Conservation (phyloP, 1,284 basidiomycete genomes). For the Dichomitus squalens region DNA sequence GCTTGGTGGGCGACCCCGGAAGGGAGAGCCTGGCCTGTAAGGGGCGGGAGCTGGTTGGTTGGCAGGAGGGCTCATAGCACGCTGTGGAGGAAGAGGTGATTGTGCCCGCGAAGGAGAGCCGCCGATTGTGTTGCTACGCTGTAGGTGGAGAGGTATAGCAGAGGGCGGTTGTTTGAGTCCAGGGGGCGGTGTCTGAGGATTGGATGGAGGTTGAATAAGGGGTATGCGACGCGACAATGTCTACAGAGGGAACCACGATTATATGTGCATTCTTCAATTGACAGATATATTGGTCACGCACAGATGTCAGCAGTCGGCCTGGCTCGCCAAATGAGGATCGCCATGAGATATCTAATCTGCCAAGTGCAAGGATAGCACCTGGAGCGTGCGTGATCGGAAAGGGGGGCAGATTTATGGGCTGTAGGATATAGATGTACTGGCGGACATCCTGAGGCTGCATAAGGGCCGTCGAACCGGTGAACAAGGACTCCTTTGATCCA, state of each 20-base stretch:
- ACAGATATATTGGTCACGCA: constrained; percentile 24
- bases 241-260: constrained; percentile 29
- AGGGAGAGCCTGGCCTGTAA: constrained; percentile 59
- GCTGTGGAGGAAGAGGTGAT: constrained; percentile 45
- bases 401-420: constrained; percentile 48
- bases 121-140: constrained; percentile 47
- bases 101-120: constrained; percentile 52
- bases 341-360: constrained; percentile 84
- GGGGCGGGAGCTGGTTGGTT: constrained; percentile 39
- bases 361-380: constrained; percentile 75
- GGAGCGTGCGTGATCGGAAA: constrained; percentile 58
- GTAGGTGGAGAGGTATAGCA: constrained; percentile 72
- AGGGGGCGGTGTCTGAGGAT: constrained; percentile 28
- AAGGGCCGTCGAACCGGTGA: constrained; percentile 62
- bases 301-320: constrained; percentile 80
- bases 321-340: constrained; percentile 79
- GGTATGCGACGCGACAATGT: constrained; percentile 77
- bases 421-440: constrained; percentile 84
- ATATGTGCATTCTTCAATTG: neutral
- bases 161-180: constrained; percentile 55
- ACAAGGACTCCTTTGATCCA: constrained; percentile 44
- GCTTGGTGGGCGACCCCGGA: constrained; percentile 46
- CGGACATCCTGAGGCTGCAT: constrained; percentile 82
- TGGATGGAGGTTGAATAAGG: constrained; percentile 37
- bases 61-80: constrained; percentile 43